These are phyloP conservation scores for Ganoderma leucocontextum DNA, from an alignment of 1,284 basidiomycete genomes.

Conservation along the genomic window DNA sequence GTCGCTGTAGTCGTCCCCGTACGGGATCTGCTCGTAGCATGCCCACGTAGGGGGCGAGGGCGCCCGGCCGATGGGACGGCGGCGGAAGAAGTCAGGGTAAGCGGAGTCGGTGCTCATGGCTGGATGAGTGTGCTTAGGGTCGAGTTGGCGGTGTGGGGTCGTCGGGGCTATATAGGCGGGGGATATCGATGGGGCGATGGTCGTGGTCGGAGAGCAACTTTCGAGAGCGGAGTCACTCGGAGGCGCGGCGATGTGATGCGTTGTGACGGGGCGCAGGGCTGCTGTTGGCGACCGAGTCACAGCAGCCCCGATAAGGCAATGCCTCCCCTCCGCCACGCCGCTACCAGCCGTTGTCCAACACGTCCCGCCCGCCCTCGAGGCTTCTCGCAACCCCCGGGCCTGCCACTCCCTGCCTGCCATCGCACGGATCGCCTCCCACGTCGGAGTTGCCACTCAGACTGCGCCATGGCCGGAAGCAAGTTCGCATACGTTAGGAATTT, in stretches of 20 bases:
- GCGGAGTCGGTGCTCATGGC: constrained; percentile 46
- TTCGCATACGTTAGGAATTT: constrained; percentile 93
- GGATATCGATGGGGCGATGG: constrained; percentile 29
- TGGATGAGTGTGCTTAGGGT: constrained; percentile 27
- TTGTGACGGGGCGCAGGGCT: constrained; percentile 35
- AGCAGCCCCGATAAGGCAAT: constrained; percentile 32
- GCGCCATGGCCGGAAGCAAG: constrained; percentile 87
- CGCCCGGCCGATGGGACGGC: constrained; percentile 77
- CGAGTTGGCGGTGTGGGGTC: constrained; percentile 14
- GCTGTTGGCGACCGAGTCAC: constrained; percentile 36
- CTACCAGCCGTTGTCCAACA: constrained; percentile 29
- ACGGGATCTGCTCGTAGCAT: constrained; percentile 86
- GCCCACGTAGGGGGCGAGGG: constrained; percentile 85
- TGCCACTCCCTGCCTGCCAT: neutral
- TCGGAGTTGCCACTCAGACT: neutral
- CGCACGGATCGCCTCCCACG: constrained; percentile 7
- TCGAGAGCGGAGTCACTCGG: constrained; percentile 33
- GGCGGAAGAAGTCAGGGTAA: constrained; percentile 63
- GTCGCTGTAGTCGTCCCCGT: constrained; percentile 54
- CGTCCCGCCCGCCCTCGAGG: constrained; percentile 10
- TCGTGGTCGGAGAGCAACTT: constrained; percentile 36
- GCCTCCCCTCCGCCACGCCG: constrained; percentile 26
- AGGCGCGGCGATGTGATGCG: constrained; percentile 28
- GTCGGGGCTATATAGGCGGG: constrained; percentile 17
- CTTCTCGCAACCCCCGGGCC: neutral